Evolutionary conservation across 148 eudicot species (phyloP).

Genomic region (Dysphania ambrosioides): DNA sequence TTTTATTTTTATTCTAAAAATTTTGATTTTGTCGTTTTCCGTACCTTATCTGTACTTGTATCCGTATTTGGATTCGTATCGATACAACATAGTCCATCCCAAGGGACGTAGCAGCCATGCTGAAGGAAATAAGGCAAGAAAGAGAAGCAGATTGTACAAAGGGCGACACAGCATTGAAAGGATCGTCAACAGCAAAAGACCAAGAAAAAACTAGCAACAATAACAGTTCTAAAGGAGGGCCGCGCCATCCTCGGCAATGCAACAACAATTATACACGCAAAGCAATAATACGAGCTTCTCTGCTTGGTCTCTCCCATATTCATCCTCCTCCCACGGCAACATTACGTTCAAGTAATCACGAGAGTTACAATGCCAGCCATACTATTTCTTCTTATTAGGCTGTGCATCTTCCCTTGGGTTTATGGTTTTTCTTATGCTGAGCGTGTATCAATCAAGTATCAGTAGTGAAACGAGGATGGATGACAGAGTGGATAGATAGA

Average conservation of each 20-base stretch:
- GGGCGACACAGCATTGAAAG: slow-evolving; percentile 34
- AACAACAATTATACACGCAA: slow-evolving; percentile 37
- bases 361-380: not conserved
- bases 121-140: slow-evolving; percentile 55
- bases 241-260: slow-evolving; percentile 40
- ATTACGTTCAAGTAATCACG: slow-evolving; percentile 28
- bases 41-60: too few relatives aligned
- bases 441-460: slow-evolving; percentile 13
- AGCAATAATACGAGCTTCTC: slow-evolving; percentile 68
- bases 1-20: too few relatives aligned
- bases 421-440: not conserved
- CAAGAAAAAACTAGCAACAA: slow-evolving; percentile 22
- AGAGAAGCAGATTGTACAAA: slow-evolving; percentile 43
- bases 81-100: too few relatives aligned
- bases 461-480: not conserved
- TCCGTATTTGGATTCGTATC: too few relatives aligned
- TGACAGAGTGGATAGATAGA: slow-evolving; percentile 13
- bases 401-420: slow-evolving; percentile 6
- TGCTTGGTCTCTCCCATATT: slow-evolving; percentile 54
- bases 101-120: slow-evolving; percentile 82
- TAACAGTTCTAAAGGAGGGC: slow-evolving; percentile 29
- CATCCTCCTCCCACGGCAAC: slow-evolving; percentile 46
- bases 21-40: too few relatives aligned
- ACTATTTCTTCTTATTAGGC: slow-evolving; percentile 18
- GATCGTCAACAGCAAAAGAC: slow-evolving; percentile 26